Evolutionary conservation across 106 monocot genomes (phyloP).

Genomic region (Apostasia shenzhenica): DNA sequence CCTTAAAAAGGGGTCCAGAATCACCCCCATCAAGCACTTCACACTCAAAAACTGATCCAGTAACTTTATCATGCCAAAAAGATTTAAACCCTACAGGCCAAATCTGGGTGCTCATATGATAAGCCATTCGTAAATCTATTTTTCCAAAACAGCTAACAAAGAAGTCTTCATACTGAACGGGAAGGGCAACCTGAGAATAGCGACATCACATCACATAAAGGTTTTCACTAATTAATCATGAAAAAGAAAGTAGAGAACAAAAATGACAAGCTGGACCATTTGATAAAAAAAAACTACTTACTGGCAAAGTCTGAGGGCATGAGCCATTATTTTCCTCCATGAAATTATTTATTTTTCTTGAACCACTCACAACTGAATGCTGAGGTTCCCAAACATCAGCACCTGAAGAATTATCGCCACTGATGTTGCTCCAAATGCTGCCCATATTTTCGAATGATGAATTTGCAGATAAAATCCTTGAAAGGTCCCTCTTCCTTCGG

Average conservation of each 20-base stretch:
- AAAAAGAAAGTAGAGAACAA: neutral
- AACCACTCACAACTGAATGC: slow-evolving; percentile 13
- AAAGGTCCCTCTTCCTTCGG: slow-evolving; percentile 51
- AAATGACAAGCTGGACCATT: neutral
- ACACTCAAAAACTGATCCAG: slow-evolving; percentile 87
- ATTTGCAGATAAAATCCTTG: slow-evolving; percentile 31
- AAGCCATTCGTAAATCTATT: slow-evolving; percentile 45
- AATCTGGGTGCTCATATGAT: slow-evolving; percentile 64
- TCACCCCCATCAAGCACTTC: slow-evolving; percentile 81
- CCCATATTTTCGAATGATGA: slow-evolving; percentile 32
- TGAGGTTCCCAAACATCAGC: slow-evolving; percentile 25
- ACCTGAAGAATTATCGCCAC: slow-evolving; percentile 28
- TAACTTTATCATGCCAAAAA: slow-evolving; percentile 83
- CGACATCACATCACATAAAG: slow-evolving; percentile 4
- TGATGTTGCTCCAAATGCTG: slow-evolving; percentile 9
- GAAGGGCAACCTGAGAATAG: slow-evolving; percentile 48
- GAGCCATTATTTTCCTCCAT: slow-evolving; percentile 8
- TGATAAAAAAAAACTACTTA: slow-evolving; percentile 17
- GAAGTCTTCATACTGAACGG: slow-evolving; percentile 91
- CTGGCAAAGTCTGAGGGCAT: slow-evolving; percentile 20
- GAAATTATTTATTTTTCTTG: slow-evolving; percentile 20
- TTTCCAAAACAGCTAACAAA: slow-evolving; percentile 58
- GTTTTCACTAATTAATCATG: neutral
- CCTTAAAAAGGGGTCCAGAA: slow-evolving; percentile 73
- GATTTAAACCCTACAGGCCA: slow-evolving; percentile 88